These are phyloP conservation scores for Dioszegia hungarica DNA, from an alignment of 768 basidiomycete genomes.

Conservation along the genomic window DNA sequence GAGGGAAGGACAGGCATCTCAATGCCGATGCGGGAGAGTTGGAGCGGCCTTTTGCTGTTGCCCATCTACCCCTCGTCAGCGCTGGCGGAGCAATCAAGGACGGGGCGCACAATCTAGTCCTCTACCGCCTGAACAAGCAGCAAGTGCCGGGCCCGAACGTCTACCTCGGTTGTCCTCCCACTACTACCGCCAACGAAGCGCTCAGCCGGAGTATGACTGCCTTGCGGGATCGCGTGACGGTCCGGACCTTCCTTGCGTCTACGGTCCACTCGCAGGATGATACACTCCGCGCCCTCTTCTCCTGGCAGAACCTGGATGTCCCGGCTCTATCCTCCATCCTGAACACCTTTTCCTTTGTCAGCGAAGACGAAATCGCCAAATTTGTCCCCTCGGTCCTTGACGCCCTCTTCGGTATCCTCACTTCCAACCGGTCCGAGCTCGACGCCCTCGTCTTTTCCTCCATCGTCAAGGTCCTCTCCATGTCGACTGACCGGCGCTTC, in stretches of 20 bases:
- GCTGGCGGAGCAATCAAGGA: constrained; percentile 78
- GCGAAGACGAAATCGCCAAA: constrained; percentile 91
- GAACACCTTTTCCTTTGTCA: constrained; percentile 80
- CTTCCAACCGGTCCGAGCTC: constrained; percentile 68
- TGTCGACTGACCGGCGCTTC: constrained; percentile 89
- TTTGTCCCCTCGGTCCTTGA: constrained; percentile 88
- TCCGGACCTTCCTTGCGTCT: constrained; percentile 87
- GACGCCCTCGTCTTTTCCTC: constrained; percentile 84
- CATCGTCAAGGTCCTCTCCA: constrained; percentile 82
- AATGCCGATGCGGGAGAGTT: constrained; percentile 49
- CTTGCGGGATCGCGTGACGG: constrained; percentile 68
- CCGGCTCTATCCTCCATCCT: constrained; percentile 65
- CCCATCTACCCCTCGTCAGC: constrained; percentile 79
- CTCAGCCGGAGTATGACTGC: constrained; percentile 51
- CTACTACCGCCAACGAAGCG: no score
- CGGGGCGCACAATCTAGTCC: constrained; percentile 74
- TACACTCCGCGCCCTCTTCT: constrained; percentile 60
- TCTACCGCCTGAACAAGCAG: constrained; percentile 77
- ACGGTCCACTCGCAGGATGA: constrained; percentile 87
- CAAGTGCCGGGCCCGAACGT: constrained; percentile 59
- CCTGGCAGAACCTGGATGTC: constrained; percentile 64
- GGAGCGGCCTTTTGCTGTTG: constrained; percentile 85
- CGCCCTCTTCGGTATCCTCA: constrained; percentile 81
- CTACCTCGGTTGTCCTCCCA: constrained; percentile 61
- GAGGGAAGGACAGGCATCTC: constrained; percentile 44